These are phyloP conservation scores for Aspergillus sclerotiicarbonarius DNA, from an alignment of 495 filamentous ascomycete species.

Conservation along the genomic window DNA sequence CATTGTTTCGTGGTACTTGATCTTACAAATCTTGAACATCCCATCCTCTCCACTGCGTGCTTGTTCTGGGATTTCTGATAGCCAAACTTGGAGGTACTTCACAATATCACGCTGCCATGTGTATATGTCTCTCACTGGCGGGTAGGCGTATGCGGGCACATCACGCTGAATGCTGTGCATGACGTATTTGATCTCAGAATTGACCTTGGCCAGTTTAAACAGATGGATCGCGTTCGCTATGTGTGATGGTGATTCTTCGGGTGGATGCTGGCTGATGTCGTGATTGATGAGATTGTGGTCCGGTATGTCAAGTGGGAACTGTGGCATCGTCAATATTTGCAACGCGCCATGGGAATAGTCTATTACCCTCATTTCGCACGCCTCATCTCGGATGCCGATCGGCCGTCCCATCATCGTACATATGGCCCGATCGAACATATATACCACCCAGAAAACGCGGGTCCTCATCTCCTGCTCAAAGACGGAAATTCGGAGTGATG, in stretches of 20 bases:
- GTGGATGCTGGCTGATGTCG: not conserved
- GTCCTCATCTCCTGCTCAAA: constrained; percentile 49
- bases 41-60: constrained; percentile 16
- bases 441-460: constrained; percentile 48
- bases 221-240: constrained; percentile 44
- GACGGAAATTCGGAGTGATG: constrained; percentile 33
- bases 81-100: constrained; percentile 32
- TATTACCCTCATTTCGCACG: constrained; percentile 43
- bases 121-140: constrained; percentile 36
- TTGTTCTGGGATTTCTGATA: constrained; percentile 25
- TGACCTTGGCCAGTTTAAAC: constrained; percentile 40
- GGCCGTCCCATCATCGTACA: constrained; percentile 51
- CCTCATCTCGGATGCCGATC: constrained; percentile 49
- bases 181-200: constrained; percentile 51
- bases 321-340: not conserved
- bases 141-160: constrained; percentile 38
- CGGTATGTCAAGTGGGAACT: constrained; percentile 34
- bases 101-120: constrained; percentile 43
- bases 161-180: constrained; percentile 44
- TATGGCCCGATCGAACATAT: constrained; percentile 44
- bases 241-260: constrained; percentile 25
- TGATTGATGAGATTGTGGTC: constrained; percentile 26
- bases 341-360: not conserved
- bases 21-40: constrained; percentile 29
- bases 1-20: constrained; percentile 45